Evolutionary conservation across 169 alveolate genomes (phyloP).

Genomic region (Besnoitia besnoiti): DNA sequence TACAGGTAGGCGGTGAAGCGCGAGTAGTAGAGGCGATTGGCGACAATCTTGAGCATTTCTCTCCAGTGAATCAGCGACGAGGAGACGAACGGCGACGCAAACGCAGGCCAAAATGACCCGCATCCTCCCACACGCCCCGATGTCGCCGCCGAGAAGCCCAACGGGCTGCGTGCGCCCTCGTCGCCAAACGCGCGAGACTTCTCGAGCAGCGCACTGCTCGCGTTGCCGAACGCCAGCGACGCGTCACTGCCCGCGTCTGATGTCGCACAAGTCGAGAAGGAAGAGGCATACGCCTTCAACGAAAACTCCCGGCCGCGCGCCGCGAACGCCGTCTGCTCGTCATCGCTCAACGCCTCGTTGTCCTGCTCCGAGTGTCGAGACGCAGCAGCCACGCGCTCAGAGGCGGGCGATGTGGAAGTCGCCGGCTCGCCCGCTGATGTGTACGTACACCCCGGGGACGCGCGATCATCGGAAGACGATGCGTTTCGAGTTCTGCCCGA

Average conservation of each 20-base stretch:
- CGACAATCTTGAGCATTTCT: neutral
- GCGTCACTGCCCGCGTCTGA: no score
- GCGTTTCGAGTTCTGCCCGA: no score
- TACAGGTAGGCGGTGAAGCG: constrained; percentile 10
- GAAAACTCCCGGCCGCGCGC: no score
- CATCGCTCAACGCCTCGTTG: no score
- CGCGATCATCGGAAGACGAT: no score
- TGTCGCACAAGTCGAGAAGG: no score
- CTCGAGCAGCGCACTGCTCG: neutral
- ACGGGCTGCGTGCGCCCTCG: neutral
- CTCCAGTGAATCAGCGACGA: neutral
- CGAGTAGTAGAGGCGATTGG: constrained; percentile 50
- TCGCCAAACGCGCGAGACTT: neutral
- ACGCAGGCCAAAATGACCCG: no score
- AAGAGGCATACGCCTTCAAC: neutral
- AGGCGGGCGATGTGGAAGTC: neutral
- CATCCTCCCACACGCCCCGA: no score
- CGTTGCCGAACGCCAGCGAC: no score
- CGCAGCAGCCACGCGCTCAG: neutral
- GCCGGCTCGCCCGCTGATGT: neutral
- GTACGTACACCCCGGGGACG: neutral
- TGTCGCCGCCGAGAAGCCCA: neutral
- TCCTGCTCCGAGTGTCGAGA: no score
- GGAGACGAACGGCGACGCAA: neutral
- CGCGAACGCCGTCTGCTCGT: neutral